phyloP scores from a whole-genome alignment of 441 rosid species.

The Populus tomentosa region DNA sequence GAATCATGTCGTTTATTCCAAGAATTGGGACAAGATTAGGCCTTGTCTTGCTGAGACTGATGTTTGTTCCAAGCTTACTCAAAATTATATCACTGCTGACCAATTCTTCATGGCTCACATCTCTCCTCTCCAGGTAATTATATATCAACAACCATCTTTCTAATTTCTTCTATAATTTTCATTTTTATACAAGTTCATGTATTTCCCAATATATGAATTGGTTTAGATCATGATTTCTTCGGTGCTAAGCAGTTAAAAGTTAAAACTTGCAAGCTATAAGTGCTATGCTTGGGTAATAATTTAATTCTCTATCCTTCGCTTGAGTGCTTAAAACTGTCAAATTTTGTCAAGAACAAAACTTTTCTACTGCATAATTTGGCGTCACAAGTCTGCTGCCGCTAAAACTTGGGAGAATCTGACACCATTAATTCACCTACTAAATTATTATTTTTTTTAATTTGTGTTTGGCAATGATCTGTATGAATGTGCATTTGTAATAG shows the following conservation, averaged over 20 bases:
- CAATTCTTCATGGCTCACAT: slow-evolving; percentile 57
- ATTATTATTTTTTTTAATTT: no score
- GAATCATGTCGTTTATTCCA: slow-evolving; percentile 45
- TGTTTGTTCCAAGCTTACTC: slow-evolving; percentile 53
- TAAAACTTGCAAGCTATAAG: not conserved
- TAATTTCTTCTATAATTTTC: not conserved
- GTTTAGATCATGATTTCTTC: not conserved
- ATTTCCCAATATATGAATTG: not conserved
- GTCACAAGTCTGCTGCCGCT: not conserved
- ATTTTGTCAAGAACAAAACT: not conserved
- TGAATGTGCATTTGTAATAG: no score
- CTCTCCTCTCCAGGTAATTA: slow-evolving; percentile 77
- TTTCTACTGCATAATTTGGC: not conserved
- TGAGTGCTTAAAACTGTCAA: not conserved
- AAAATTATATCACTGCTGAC: slow-evolving; percentile 51
- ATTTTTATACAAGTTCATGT: not conserved
- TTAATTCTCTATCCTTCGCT: not conserved
- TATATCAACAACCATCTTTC: not conserved
- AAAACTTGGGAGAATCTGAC: not conserved
- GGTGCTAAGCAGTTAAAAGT: not conserved
- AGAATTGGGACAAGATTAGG: slow-evolving; percentile 58
- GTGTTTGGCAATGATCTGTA: no score
- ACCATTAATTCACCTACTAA: not conserved
- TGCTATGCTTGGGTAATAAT: not conserved
- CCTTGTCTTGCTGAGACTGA: slow-evolving; percentile 67